Base-by-base conservation (phyloP, 2,329 filamentous ascomycete species). In the Aspergillus texensis region DNA sequence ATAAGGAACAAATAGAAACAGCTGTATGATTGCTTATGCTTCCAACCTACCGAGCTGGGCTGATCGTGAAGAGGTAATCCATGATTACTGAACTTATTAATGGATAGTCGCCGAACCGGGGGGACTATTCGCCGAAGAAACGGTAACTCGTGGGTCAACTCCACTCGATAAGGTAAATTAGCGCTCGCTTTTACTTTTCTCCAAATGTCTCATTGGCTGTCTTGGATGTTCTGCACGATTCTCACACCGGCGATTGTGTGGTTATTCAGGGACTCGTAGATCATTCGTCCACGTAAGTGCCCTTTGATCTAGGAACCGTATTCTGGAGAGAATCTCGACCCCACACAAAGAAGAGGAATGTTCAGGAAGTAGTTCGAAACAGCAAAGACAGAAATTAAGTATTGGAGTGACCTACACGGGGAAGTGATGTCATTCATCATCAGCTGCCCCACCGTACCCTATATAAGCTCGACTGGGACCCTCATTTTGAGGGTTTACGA, bases 61-160 rank as follows among this genome's bases (percentile, higher is more conserved):
- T 32, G 8, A 32, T 32, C 30, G 10, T 32, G 21, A 24, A 24
- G 21, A 28, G 26, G 10, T 34, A 34, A 34, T 8, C 19, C 8
- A 55, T 55, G 52, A 55, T 55, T 55, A 55, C 26, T 39, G n/a
- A 55, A 55, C 52, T 55, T 55, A 55, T 16, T 55, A 55, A 55
- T 55, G n/a, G 11, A 32, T 55, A 55, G n/a, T 39, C 52, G 19
- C 52, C 52, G 52, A 55, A 34, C n/a, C 52, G 52, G 52, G 10
- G 32, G 5, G 52, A 52, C 39, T 55, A 55, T 39, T 36, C 28
- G 32, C 30, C 52, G 48, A 52, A 28, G 26, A 8, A 2, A 30
- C 52, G 52, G 52, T 34, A 54, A 14, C 52, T 36, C 52, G 52
- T 54, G 52, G 30, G 32, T 28, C 52, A 9, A 9, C 30, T 32